These are phyloP conservation scores for Aegilops bicornis DNA, from an alignment of 176 grass and related monocot genomes.

Conservation along the genomic window DNA sequence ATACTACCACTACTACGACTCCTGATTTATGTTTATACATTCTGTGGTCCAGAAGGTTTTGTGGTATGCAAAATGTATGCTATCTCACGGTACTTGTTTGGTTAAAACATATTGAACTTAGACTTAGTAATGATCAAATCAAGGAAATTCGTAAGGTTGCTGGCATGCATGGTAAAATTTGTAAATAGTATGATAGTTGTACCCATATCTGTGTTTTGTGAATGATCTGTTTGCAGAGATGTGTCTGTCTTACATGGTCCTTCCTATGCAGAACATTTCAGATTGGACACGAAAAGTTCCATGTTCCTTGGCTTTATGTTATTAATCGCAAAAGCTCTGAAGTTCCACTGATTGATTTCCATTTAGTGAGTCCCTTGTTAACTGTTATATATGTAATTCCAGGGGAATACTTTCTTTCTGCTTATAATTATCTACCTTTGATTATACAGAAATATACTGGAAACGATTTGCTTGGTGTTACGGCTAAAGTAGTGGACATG, in stretches of 20 bases:
- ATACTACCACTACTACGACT: neutral
- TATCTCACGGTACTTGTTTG: neutral
- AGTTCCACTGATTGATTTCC: conserved; percentile 95
- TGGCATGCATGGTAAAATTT: neutral
- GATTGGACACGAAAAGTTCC: conserved; percentile 95
- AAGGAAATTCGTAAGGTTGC: neutral
- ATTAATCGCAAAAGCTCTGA: conserved; percentile 95
- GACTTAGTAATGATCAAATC: neutral
- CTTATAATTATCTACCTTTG: conserved; percentile 34
- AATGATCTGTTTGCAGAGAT: conserved; percentile 6
- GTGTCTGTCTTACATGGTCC: conserved; percentile 27
- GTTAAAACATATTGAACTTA: neutral
- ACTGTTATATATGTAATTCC: conserved; percentile 22
- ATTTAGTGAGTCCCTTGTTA: conserved; percentile 65
- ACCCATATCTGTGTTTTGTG: conserved; percentile 4
- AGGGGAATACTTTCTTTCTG: neutral
- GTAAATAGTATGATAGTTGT: neutral
- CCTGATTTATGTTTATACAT: neutral
- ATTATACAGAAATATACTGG: conserved; percentile 81
- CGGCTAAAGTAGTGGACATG: conserved; percentile 92
- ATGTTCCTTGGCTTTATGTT: conserved; percentile 97
- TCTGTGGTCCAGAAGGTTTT: neutral
- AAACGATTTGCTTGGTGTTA: conserved; percentile 95
- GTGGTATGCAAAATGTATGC: neutral
- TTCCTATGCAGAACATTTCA: conserved; percentile 87